phyloP scores from a whole-genome alignment of 148 eudicot species.

The Selenicereus undatus region DNA sequence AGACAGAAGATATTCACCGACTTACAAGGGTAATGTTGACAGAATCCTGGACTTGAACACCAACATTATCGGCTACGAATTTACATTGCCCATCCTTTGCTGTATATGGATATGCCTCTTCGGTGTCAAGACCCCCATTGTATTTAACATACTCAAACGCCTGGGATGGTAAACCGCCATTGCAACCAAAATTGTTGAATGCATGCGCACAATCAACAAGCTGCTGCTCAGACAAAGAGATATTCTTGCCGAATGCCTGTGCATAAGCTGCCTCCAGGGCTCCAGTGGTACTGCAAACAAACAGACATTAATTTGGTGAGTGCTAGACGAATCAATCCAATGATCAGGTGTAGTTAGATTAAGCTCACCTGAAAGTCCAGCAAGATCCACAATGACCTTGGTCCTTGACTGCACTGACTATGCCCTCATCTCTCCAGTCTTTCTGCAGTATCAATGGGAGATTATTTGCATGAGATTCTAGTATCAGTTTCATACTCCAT shows the following conservation, averaged over 20 bases:
- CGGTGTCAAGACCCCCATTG: constrained; percentile 96
- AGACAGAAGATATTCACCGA: background rate
- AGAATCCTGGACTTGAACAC: constrained; percentile 63
- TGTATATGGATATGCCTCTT: constrained; percentile 81
- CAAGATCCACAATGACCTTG: constrained; percentile 97
- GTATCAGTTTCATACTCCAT: background rate
- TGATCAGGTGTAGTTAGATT: background rate
- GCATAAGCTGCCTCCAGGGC: constrained; percentile 97
- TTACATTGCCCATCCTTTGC: constrained; percentile 74
- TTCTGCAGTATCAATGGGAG: constrained; percentile 46
- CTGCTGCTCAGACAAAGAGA: constrained; percentile 97
- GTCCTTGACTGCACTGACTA: constrained; percentile 89
- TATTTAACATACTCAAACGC: constrained; percentile 92
- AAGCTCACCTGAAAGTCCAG: constrained; percentile 94
- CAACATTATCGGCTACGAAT: constrained; percentile 66
- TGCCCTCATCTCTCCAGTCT: constrained; percentile 91
- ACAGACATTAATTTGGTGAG: background rate
- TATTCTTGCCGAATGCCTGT: constrained; percentile 72
- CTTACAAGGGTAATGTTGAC: constrained; percentile 89
- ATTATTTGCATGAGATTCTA: constrained; percentile 12
- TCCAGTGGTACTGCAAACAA: constrained; percentile 78
- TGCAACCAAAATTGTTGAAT: constrained; percentile 83
- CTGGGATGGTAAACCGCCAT: constrained; percentile 96
- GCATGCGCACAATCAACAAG: constrained; percentile 93
- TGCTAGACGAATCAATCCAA: background rate